These are phyloP conservation scores for Inga laurina DNA, from an alignment of 306 rosid species.

Conservation along the genomic window DNA sequence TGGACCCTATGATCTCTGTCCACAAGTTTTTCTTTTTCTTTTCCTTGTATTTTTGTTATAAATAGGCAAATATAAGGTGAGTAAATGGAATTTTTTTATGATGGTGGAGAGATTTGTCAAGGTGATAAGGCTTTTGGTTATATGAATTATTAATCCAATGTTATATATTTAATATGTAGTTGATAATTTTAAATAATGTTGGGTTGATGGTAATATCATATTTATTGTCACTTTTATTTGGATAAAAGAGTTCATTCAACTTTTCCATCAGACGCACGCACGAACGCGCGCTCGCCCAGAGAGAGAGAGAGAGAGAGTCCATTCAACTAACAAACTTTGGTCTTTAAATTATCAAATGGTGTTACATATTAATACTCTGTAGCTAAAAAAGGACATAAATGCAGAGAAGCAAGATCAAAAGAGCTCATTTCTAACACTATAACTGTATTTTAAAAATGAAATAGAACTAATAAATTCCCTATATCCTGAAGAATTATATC, in stretches of 20 bases:
- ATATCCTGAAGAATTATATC: too few species aligned
- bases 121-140: not conserved
- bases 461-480: too few species aligned
- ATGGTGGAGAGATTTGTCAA: not conserved
- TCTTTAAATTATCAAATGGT: too few species aligned
- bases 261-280: too few species aligned
- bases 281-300: too few species aligned
- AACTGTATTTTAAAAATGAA: too few species aligned
- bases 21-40: not conserved
- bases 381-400: too few species aligned
- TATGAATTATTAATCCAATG: not conserved
- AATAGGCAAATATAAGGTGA: not conserved
- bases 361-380: too few species aligned
- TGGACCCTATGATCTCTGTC: constrained; percentile 4
- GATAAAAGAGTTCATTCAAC: not conserved
- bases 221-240: not conserved
- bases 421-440: too few species aligned
- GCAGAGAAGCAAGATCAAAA: too few species aligned
- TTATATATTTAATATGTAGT: not conserved
- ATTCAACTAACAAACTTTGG: not conserved
- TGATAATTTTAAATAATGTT: not conserved
- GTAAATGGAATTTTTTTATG: not conserved
- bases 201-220: not conserved
- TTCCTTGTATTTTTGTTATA: not conserved
- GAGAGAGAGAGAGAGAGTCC: too few species aligned